Evolutionary conservation across 306 rosid species (phyloP), one percentile per base, ranked within the genome.

Genomic region (Lathyrus oleraceus): DNA sequence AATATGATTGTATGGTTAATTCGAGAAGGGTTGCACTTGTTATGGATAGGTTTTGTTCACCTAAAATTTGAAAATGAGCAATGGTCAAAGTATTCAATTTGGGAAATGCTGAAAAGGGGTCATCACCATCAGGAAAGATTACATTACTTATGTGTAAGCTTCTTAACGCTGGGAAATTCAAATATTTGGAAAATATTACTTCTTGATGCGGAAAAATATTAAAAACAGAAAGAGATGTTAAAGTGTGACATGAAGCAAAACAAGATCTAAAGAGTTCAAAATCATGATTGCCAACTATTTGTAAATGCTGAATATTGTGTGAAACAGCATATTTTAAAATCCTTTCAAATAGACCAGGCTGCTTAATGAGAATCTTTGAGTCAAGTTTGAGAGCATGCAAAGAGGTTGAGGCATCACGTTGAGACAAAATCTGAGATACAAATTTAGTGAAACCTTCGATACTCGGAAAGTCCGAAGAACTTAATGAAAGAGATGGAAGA

Each of bases 381-480:
- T 12, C 0, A 14, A 44, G 16, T 13, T 44, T 5, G 15, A 44
- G n/a, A 13, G 8, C 0, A 8, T 14, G 0, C 49, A 44, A 14
- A 4, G 49, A 2, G 0, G 49, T 5, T 1, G 49, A 44, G 7
- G 7, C 6, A 4, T 44, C 17, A 4, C 49, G 49, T 44, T 14
- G 49, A 13, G 49, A 44, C 49, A 44, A 44, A 13, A 44, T 13
- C 8, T 14, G n/a, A 13, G 6, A 44, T 0, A 44, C 5, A 1
- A 44, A 44, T 44, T 10, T 12, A 4, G 4, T 2, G 15, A 42
- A 42, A 2, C 14, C 5, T 12, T 0, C 4, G 4, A 3, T 0
- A 42, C 1, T 0, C 0, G 2, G 0, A 12, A 42, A 12, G 1
- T 0, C 0, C 0, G 4, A 9, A 42, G 15, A 12, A 10, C 1